Evolutionary conservation across 2,329 filamentous ascomycete species (phyloP).

Genomic region (Colletotrichum sp.): DNA sequence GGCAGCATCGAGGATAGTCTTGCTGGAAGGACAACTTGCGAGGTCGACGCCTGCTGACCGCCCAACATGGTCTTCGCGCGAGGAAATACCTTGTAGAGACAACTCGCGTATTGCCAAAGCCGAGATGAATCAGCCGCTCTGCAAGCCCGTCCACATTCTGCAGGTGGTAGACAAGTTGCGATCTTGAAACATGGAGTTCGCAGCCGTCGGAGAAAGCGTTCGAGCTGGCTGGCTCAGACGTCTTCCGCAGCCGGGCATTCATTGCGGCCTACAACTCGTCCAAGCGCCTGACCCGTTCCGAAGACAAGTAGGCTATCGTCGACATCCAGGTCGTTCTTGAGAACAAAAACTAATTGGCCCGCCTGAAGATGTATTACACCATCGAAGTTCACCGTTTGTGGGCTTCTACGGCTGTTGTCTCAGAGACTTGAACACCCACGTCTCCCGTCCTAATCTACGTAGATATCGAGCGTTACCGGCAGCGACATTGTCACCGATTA

Average conservation of each 20-base stretch:
- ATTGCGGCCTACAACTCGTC: slow-evolving; percentile 28
- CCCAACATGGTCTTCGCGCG: background rate
- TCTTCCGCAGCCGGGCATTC: slow-evolving; percentile 16
- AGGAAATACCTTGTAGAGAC: background rate
- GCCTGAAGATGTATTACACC: background rate
- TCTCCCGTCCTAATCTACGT: background rate
- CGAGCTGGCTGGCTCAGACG: background rate
- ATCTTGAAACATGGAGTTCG: background rate
- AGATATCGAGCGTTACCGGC: background rate
- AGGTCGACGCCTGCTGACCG: background rate
- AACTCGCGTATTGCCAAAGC: background rate
- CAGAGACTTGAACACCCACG: background rate
- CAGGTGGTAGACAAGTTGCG: background rate
- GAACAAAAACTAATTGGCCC: background rate
- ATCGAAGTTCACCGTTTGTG: background rate
- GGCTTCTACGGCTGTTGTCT: background rate
- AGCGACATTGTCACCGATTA: background rate
- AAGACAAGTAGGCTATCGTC: background rate
- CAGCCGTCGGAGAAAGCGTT: slow-evolving; percentile 14
- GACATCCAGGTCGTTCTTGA: background rate
- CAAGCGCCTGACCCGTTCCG: slow-evolving; percentile 22
- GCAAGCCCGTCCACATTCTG: background rate
- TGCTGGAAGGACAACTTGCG: background rate
- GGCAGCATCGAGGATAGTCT: background rate
- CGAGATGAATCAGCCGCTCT: background rate